A percentile compares a stretch with the other conserved stretches of the same genome.
Evolutionary conservation across 2,329 filamentous ascomycete genomes (phyloP).

Genomic region (Hypomyces perniciosus): DNA sequence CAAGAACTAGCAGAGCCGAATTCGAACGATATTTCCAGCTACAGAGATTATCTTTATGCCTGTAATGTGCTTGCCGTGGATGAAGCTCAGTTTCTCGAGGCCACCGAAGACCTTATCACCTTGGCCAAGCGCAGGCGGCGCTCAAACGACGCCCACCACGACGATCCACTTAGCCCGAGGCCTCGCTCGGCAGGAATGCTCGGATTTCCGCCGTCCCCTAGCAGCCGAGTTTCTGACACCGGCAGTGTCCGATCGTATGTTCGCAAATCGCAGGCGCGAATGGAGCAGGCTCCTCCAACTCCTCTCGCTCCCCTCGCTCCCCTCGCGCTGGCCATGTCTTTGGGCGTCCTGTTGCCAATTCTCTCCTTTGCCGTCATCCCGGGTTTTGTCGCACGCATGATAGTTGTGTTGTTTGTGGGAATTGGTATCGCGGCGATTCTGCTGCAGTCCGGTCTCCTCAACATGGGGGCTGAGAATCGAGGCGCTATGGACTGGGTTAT

Average conservation of each 20-base stretch:
- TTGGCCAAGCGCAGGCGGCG: conserved; percentile 12
- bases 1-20: conserved; percentile 45
- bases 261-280: background rate
- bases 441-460: conserved; percentile 21
- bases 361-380: conserved; percentile 53
- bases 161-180: conserved; percentile 20
- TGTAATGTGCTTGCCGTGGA: conserved; percentile 50
- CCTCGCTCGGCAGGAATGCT: conserved; percentile 13
- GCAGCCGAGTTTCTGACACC: conserved; percentile 8
- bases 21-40: conserved; percentile 39
- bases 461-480: conserved; percentile 13
- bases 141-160: conserved; percentile 11
- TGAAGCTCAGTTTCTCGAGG: conserved; percentile 56
- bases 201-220: conserved; percentile 9
- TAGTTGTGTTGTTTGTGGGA: conserved; percentile 48
- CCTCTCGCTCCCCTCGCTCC: background rate
- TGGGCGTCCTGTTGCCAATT: conserved; percentile 47
- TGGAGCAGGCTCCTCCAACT: background rate
- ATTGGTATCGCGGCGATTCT: conserved; percentile 34
- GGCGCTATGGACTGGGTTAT: conserved; percentile 19
- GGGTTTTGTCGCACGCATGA: conserved; percentile 51
- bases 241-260: conserved; percentile 3
- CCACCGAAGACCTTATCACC: conserved; percentile 48
- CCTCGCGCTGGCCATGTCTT: conserved; percentile 18
- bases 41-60: conserved; percentile 49